Conservation (phyloP, 148 eudicot genomes). For the Rhododendron henanense region DNA sequence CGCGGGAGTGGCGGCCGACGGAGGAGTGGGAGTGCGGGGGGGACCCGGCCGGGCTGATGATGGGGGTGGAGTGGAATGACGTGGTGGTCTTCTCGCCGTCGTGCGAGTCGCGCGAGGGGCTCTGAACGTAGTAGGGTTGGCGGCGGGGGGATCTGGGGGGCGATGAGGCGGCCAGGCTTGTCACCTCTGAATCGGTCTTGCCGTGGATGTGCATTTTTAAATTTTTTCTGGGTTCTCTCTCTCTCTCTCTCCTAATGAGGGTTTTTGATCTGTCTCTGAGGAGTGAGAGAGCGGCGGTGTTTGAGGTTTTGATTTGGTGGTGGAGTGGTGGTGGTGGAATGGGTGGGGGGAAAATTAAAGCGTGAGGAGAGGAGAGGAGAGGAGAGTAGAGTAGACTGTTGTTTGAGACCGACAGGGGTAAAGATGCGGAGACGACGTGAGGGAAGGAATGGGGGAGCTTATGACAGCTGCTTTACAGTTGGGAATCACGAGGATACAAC, state of each 20-base stretch:
- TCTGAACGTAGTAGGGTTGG: constrained; percentile 77
- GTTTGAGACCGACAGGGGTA: neutral
- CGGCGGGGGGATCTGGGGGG: constrained; percentile 55
- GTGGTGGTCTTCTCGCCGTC: constrained; percentile 74
- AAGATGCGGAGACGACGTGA: neutral
- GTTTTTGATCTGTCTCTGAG: neutral
- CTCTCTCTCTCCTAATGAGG: neutral
- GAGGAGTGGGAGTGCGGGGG: constrained; percentile 83
- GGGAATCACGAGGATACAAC: neutral
- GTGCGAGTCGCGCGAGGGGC: constrained; percentile 82
- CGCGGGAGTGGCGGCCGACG: constrained; percentile 77
- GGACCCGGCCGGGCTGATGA: constrained; percentile 61
- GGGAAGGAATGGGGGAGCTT: neutral
- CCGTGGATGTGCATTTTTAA: constrained; percentile 45
- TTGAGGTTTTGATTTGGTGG: neutral
- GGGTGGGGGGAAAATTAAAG: neutral
- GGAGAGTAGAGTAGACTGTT: neutral
- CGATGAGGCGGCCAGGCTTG: constrained; percentile 73
- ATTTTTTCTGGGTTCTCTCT: neutral
- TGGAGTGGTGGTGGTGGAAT: neutral
- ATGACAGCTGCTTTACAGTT: constrained; percentile 1
- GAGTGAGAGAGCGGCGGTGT: neutral
- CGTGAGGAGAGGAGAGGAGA: neutral
- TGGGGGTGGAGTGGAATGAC: constrained; percentile 79
- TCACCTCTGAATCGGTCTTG: constrained; percentile 84